Conservation (phyloP, 2,329 filamentous ascomycete genomes). For the Penicillium janthinellum region DNA sequence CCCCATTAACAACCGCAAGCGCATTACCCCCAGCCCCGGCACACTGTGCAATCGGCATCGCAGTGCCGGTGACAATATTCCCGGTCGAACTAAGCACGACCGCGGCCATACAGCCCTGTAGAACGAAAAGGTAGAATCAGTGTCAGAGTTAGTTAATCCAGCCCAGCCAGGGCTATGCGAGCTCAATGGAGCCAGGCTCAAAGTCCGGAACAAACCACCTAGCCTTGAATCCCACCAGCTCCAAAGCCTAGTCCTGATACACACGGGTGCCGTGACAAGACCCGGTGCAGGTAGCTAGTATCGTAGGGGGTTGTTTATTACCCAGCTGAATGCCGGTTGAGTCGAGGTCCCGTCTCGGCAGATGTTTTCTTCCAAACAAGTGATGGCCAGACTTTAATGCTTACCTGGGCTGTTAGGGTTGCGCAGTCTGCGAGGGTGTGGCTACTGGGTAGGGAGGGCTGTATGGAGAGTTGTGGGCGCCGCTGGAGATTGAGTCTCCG, state of each 20-base stretch:
- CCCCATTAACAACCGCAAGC: constrained; percentile 6
- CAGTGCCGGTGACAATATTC: constrained; percentile 11
- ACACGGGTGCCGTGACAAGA: neutral
- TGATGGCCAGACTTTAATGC: no score
- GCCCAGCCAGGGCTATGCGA: neutral
- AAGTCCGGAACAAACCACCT: neutral
- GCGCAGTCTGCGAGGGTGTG: no score
- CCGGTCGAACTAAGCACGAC: constrained; percentile 11
- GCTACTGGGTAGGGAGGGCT: no score
- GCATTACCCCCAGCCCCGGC: constrained; percentile 15
- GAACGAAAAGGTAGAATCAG: neutral
- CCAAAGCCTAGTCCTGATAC: neutral
- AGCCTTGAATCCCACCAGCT: neutral
- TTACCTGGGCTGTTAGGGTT: neutral
- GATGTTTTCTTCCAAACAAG: no score
- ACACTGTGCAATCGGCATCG: constrained; percentile 14
- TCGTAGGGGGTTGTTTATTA: no score
- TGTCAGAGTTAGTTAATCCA: neutral
- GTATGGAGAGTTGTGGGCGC: no score
- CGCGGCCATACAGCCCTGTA: constrained; percentile 10
- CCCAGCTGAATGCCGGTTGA: no score
- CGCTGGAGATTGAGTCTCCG: no score
- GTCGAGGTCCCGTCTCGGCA: no score
- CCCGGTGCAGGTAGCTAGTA: neutral
- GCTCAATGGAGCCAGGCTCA: no score